Percentiles rank a stretch among this genome's conserved stretches.
Evolutionary conservation across 306 rosid genomes (phyloP).

Genomic region (Styphnolobium japonicum): DNA sequence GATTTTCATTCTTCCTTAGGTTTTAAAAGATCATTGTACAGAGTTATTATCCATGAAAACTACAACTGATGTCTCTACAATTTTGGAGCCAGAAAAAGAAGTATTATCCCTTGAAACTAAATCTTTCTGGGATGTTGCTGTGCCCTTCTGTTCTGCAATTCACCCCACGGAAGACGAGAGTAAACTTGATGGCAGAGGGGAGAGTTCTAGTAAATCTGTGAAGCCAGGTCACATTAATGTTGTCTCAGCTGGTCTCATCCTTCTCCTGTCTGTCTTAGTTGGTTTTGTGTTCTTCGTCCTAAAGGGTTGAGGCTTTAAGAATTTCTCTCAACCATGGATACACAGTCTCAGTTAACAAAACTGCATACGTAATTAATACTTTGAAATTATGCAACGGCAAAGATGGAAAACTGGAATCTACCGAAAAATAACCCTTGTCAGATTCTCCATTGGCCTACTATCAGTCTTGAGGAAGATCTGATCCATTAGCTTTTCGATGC

Average conservation of each 20-base stretch:
- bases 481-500: not conserved
- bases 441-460: not conserved
- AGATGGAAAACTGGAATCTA: not conserved
- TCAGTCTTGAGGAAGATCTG: not conserved
- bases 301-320: constrained; percentile 29
- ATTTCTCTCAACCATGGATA: not conserved
- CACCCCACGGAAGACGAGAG: constrained; percentile 33
- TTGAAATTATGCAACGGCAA: not conserved
- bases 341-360: not conserved
- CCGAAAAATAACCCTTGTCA: not conserved
- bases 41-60: constrained; percentile 51
- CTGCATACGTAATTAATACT: not conserved
- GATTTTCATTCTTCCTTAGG: constrained; percentile 30
- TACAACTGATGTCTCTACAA: constrained; percentile 43
- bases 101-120: constrained; percentile 36
- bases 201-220: constrained; percentile 25
- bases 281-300: constrained; percentile 45
- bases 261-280: constrained; percentile 51
- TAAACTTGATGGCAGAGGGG: constrained; percentile 22
- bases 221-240: constrained; percentile 35
- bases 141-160: constrained; percentile 36
- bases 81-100: constrained; percentile 74
- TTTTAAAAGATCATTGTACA: constrained; percentile 40
- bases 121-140: constrained; percentile 72
- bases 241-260: constrained; percentile 50